Evolutionary conservation across 1,284 basidiomycete genomes (phyloP), one percentile per base, ranked within the genome.

Genomic region (Melampsora americana): DNA sequence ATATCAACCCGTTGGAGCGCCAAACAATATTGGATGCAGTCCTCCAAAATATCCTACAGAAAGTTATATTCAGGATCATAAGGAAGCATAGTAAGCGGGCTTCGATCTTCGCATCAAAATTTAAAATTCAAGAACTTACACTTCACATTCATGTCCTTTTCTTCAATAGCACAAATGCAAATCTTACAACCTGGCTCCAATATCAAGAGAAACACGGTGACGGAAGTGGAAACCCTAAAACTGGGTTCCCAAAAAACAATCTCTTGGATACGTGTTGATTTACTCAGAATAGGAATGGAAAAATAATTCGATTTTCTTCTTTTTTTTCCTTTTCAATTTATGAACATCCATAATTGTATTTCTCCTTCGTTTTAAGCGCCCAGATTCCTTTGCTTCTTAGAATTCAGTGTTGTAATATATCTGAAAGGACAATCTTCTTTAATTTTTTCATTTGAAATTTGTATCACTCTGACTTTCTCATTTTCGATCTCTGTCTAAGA

Each of bases 1-100:
- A 28, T 78, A 77, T 50, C 77, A 78, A n/a, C 77, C 77, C 5
- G 61, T 23, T 6, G 77, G 65, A 60, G 83, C 87, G 71, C 81
- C 86, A 11, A 87, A 89, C 71, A 92, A 91, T 81, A 85, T 92
- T 48, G 92, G 92, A 1, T 95, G 93, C 81, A 90, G 93, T 80
- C 93, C 93, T 0, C 82, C 84, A 28, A 87, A 88, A 68, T 90
- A 89, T 83, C 93, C 93, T 0, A 95, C 93, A 0, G 83, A 85
- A 66, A 85, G 86, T 26, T 92, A 92, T 81, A 92, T 92, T n/a
- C 53, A 62, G 48, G 73, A 76, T 56, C 66, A 76, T 44, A 56
- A 23, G 44, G 56, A 35, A 23, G 73, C 73, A 48, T 76, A 76
- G 73, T 76, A 28, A 68, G 73, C 56, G 0, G 20, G 16, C 46